A percentile compares a stretch with the other conserved stretches of the same genome.
Evolutionary conservation across 208 protist species (phyloP).

Genomic region (Phytomonas francai): DNA sequence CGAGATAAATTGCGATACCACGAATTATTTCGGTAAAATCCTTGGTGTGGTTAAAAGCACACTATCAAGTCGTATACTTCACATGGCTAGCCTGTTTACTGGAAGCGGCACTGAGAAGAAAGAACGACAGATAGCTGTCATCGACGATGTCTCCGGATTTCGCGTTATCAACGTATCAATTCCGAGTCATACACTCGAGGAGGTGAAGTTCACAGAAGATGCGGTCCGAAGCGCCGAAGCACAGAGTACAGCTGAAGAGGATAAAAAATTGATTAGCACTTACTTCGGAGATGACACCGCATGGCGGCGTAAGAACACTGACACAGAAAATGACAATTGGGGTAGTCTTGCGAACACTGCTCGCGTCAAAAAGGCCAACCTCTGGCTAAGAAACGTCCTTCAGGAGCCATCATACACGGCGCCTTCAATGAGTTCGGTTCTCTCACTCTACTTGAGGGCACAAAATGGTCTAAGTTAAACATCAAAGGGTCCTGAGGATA

Average conservation of each 20-base stretch:
- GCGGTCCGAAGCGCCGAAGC: background rate
- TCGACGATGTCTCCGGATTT: slow-evolving; percentile 40
- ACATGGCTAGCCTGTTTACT: slow-evolving; percentile 12
- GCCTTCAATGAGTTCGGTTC: slow-evolving; percentile 62
- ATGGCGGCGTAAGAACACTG: background rate
- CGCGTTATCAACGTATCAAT: slow-evolving; percentile 35
- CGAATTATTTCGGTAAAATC: slow-evolving; percentile 6
- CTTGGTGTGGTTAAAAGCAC: slow-evolving; percentile 11
- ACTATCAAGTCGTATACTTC: background rate
- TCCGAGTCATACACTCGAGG: background rate
- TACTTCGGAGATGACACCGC: background rate
- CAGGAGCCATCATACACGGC: slow-evolving; percentile 66
- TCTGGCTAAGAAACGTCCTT: slow-evolving; percentile 58
- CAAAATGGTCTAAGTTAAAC: slow-evolving; percentile 6
- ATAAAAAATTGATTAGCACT: background rate
- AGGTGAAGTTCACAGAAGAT: slow-evolving; percentile 15
- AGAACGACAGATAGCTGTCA: slow-evolving; percentile 22
- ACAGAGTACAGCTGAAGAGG: background rate
- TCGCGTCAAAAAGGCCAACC: slow-evolving; percentile 15
- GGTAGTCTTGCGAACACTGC: background rate
- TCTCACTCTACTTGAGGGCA: slow-evolving; percentile 58
- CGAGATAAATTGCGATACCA: slow-evolving; percentile 25
- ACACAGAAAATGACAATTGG: background rate
- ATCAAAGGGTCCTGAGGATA: background rate
- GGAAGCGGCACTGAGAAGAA: background rate